Percentiles rank a stretch among this genome's conserved stretches.
Conservation (phyloP, 2,329 filamentous ascomycete species). For the Xylariomycetidae sp. region DNA sequence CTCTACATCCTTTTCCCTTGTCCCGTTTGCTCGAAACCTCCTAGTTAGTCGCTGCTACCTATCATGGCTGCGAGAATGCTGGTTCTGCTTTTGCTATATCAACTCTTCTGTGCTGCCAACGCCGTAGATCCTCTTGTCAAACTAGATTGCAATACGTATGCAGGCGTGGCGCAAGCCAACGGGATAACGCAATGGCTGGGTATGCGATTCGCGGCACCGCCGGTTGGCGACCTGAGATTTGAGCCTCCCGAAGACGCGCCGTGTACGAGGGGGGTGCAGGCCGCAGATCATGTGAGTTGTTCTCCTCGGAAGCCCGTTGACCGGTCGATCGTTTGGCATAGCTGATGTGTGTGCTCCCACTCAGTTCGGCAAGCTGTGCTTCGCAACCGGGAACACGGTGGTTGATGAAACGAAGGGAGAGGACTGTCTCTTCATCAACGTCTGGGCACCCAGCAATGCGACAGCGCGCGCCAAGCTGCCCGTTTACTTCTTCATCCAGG, state of each 20-base stretch:
- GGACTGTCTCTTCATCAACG: slow-evolving; percentile 66
- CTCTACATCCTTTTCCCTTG: slow-evolving; percentile 7
- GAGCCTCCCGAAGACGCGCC: slow-evolving; percentile 60
- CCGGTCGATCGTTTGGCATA: background rate
- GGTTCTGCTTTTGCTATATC: slow-evolving; percentile 15
- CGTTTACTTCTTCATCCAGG: slow-evolving; percentile 57
- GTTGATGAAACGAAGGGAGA: slow-evolving; percentile 33
- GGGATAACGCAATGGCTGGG: slow-evolving; percentile 70
- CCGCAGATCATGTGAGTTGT: slow-evolving; percentile 49
- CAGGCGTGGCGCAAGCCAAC: slow-evolving; percentile 47
- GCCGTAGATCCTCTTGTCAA: slow-evolving; percentile 43
- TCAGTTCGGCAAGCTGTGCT: slow-evolving; percentile 23
- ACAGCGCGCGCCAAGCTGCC: slow-evolving; percentile 50
- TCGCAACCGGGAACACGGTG: slow-evolving; percentile 16
- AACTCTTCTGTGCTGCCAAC: slow-evolving; percentile 10
- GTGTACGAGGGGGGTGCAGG: slow-evolving; percentile 37
- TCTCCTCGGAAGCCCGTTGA: background rate
- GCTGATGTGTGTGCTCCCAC: too few species aligned
- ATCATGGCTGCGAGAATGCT: slow-evolving; percentile 9
- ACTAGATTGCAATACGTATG: slow-evolving; percentile 63
- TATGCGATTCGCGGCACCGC: slow-evolving; percentile 69
- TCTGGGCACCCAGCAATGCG: slow-evolving; percentile 54
- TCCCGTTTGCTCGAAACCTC: slow-evolving; percentile 1
- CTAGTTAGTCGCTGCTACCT: slow-evolving; percentile 2
- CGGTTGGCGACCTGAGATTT: slow-evolving; percentile 62